These are phyloP conservation scores for Thelonectria rubi DNA, from an alignment of 2,329 filamentous ascomycete species.

Conservation along the genomic window DNA sequence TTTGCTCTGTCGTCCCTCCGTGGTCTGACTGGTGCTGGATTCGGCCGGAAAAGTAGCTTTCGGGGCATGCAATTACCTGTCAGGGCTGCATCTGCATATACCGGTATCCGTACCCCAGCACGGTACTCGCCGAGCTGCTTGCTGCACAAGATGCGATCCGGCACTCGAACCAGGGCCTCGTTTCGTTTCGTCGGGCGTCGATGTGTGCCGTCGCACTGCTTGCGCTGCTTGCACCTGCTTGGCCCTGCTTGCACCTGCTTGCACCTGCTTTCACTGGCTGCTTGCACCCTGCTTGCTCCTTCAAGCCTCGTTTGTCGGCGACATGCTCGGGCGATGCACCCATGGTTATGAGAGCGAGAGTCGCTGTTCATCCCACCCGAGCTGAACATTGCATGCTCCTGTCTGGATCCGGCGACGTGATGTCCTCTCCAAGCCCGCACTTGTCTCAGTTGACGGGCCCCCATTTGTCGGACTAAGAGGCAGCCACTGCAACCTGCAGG, in stretches of 20 bases:
- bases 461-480: slow-evolving; percentile 33
- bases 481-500: slow-evolving; percentile 14
- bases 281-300: too few relatives aligned
- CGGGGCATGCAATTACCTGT: slow-evolving; percentile 17
- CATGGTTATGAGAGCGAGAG: slow-evolving; percentile 11
- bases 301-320: slow-evolving; percentile 17
- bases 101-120: slow-evolving; percentile 29
- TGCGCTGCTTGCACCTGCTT: too few relatives aligned
- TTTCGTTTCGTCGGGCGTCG: slow-evolving; percentile 25
- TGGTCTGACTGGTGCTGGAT: slow-evolving; percentile 1
- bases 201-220: slow-evolving; percentile 37
- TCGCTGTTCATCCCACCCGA: slow-evolving; percentile 5
- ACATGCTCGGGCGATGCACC: slow-evolving; percentile 2
- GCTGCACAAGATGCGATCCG: slow-evolving; percentile 40
- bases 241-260: too few relatives aligned
- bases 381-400: slow-evolving; percentile 19
- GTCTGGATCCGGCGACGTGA: slow-evolving; percentile 28
- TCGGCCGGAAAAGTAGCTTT: slow-evolving; percentile 7
- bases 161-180: slow-evolving; percentile 34
- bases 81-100: slow-evolving; percentile 33
- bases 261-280: too few relatives aligned
- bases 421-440: slow-evolving; percentile 23
- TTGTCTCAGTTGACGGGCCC: slow-evolving; percentile 36
- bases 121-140: slow-evolving; percentile 37
- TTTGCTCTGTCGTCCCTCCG: slow-evolving; percentile 8